Conservation (phyloP, 768 basidiomycete species). For the Collybia mongolica region DNA sequence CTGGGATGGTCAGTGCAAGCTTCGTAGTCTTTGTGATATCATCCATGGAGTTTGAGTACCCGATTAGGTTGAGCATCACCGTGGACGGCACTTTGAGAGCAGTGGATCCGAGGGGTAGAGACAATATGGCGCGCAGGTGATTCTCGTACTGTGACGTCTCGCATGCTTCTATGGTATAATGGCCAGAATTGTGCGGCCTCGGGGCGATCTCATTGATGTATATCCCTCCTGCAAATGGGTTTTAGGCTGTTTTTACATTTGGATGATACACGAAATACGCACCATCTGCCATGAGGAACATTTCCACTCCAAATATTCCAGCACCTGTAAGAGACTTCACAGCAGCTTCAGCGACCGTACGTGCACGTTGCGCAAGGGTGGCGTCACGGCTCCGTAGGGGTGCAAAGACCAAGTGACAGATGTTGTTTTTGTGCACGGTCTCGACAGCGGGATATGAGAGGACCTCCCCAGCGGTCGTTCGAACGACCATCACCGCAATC, state of each 20-base stretch:
- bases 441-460: conserved; percentile 89
- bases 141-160: conserved; percentile 97
- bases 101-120: conserved; percentile 87
- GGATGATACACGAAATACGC: conserved; percentile 15
- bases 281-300: conserved; percentile 94
- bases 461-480: conserved; percentile 70
- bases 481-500: conserved; percentile 96
- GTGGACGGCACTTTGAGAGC: conserved; percentile 82
- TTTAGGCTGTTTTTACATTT: conserved; percentile 2
- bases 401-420: conserved; percentile 91
- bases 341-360: conserved; percentile 75
- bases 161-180: conserved; percentile 98
- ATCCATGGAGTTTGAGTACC: conserved; percentile 64
- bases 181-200: conserved; percentile 96
- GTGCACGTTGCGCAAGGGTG: conserved; percentile 57
- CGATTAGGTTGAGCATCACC: conserved; percentile 95
- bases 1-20: conserved; percentile 67
- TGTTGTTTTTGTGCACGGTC: conserved; percentile 91
- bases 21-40: conserved; percentile 55
- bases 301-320: conserved; percentile 96
- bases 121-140: conserved; percentile 92
- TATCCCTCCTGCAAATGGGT: conserved; percentile 52
- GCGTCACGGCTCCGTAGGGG: conserved; percentile 70
- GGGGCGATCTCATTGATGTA: conserved; percentile 97
- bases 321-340: conserved; percentile 80